Conservation (phyloP, 306 rosid genomes). For the Ceratonia siliqua region DNA sequence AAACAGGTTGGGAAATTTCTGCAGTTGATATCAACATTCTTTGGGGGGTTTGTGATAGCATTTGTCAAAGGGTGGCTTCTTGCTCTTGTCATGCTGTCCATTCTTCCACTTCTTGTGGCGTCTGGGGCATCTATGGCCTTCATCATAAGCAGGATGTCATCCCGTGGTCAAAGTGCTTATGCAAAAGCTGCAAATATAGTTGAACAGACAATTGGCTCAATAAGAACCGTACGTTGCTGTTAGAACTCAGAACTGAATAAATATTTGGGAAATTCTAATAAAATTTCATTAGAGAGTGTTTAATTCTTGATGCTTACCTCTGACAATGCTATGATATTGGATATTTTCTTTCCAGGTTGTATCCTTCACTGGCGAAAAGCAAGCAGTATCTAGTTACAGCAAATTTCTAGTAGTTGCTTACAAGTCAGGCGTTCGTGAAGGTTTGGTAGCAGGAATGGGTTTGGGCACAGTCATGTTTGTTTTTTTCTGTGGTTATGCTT, state of each 20-base stretch:
- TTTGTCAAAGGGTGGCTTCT: slow-evolving; percentile 84
- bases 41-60: slow-evolving; percentile 69
- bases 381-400: slow-evolving; percentile 56
- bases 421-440: slow-evolving; percentile 70
- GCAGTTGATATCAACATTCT: slow-evolving; percentile 61
- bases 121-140: slow-evolving; percentile 58
- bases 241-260: not conserved
- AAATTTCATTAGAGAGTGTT: not conserved
- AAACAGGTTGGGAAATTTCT: slow-evolving; percentile 73
- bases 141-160: slow-evolving; percentile 52
- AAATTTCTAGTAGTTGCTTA: slow-evolving; percentile 62
- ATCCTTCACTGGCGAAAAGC: slow-evolving; percentile 79
- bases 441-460: slow-evolving; percentile 59
- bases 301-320: not conserved
- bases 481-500: slow-evolving; percentile 55
- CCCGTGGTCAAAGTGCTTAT: slow-evolving; percentile 67
- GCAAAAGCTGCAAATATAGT: slow-evolving; percentile 71
- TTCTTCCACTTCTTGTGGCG: slow-evolving; percentile 58
- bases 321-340: not conserved
- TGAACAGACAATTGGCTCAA: slow-evolving; percentile 78
- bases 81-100: slow-evolving; percentile 59
- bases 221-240: slow-evolving; percentile 63
- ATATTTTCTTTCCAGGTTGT: slow-evolving; percentile 51
- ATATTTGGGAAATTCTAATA: not conserved
- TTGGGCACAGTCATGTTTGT: slow-evolving; percentile 53